A percentile compares a stretch with the other conserved stretches of the same genome.
These are phyloP conservation scores for Pseudisothecium myosuroides DNA, from an alignment of 225 moss, liverwort and hornwort genomes.

Conservation along the genomic window DNA sequence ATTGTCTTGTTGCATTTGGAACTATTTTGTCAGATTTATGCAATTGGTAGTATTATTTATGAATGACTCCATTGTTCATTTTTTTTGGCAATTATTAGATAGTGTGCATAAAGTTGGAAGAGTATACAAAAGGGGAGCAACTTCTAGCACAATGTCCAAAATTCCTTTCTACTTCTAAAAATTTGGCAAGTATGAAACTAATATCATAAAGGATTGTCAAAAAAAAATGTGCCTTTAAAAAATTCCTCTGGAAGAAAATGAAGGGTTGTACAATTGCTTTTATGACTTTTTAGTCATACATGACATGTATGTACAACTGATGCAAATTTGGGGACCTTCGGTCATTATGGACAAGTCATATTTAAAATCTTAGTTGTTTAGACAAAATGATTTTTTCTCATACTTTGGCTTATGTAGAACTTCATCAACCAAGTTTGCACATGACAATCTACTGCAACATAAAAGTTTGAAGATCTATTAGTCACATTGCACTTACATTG, in stretches of 20 bases:
- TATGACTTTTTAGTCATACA: accelerated
- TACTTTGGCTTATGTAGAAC: not conserved
- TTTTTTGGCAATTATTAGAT: too few species aligned
- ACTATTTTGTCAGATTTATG: not conserved
- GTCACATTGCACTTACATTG: too few species aligned
- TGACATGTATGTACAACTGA: not conserved
- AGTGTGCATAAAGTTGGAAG: too few species aligned
- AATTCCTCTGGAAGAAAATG: not conserved
- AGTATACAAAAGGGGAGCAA: too few species aligned
- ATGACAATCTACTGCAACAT: too few species aligned
- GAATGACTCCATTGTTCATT: too few species aligned
- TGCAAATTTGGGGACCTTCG: not conserved
- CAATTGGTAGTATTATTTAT: too few species aligned
- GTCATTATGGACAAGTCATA: not conserved
- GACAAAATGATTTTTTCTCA: not conserved
- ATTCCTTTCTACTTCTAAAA: not conserved
- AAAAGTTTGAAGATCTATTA: too few species aligned
- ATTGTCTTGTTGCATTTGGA: too few species aligned
- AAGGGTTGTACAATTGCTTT: not conserved
- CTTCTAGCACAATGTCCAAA: not conserved
- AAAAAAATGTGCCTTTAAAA: not conserved
- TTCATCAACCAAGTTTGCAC: not conserved
- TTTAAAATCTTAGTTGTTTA: not conserved
- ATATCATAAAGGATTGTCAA: not conserved
- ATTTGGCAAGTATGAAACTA: not conserved